Base-by-base conservation (phyloP, 805 yeast genomes). In the Candida pseudoglaebosa region DNA sequence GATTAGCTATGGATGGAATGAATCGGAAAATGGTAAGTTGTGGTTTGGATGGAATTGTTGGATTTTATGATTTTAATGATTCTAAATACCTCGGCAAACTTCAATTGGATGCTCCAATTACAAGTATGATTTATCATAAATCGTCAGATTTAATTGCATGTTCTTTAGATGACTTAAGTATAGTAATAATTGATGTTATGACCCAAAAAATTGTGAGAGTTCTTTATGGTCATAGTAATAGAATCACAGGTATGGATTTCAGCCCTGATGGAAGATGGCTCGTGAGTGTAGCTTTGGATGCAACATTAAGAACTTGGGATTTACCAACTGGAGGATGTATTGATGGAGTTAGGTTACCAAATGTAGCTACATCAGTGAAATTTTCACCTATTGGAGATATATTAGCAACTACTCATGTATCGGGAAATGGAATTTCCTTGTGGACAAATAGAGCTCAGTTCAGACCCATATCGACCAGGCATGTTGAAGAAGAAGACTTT, bases 251-350 rank as follows among this genome's bases (percentile, higher is more conserved):
- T 1, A 61, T 91, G 57, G 97, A 87, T 57, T 91, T 93, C 55
- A 82, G 95, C 3, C 95, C 96, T 4, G 91, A 90, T 58, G 98
- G 97, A 24, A 79, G 97, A 58, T 93, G 98, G 97, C 66, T 93
- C 24, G 80, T 93, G 6, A 79, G 93, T 17, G 80, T 86, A 1
- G 75, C 89, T 1, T 68, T 89, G 43, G 99, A 93, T 57, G 73
- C 86, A 2, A 89, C 98, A 0, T 70, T 93, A 35, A 77, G 99
- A 53, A 88, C 96, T 0, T 93, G 98, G 98, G 98, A 93, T 59
- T 74, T 93, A 43, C 98, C 98, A 30, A 84, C 96, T 1, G 98
- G 99, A 35, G 87, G 90, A 1, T 91, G 98, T 61, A 88, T 93
- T 41, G 99, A 93, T 65, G 97, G 96, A 45, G 80, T 91, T 13